Percentiles rank a stretch among this genome's conserved stretches.
Conservation (phyloP, 495 filamentous ascomycete genomes). For the Talaromyces stipitatus region DNA sequence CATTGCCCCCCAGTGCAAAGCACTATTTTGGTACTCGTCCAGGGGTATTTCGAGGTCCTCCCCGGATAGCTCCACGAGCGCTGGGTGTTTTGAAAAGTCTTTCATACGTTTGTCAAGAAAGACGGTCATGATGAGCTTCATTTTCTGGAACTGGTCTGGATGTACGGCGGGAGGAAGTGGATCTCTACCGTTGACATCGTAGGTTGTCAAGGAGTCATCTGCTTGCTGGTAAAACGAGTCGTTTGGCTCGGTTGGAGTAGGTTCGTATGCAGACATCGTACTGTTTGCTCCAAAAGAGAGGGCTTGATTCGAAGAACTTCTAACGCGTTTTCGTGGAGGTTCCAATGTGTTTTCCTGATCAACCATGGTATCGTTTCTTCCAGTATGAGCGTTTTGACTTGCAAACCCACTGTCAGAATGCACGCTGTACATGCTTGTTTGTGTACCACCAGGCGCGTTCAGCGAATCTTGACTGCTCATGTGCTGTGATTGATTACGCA, state of each 20-base stretch:
- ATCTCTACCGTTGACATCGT: constrained; percentile 52
- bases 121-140: constrained; percentile 73
- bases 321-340: constrained; percentile 77
- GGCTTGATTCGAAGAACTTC: constrained; percentile 44
- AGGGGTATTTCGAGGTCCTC: constrained; percentile 85
- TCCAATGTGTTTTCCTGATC: constrained; percentile 55
- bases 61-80: constrained; percentile 61
- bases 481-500: constrained; percentile 52
- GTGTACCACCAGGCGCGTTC: constrained; percentile 45
- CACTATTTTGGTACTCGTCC: constrained; percentile 77
- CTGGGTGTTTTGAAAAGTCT: constrained; percentile 58
- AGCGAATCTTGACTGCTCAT: constrained; percentile 56
- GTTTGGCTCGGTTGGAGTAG: constrained; percentile 80
- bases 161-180: constrained; percentile 62
- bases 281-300: constrained; percentile 31
- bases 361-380: constrained; percentile 29
- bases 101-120: constrained; percentile 65
- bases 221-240: constrained; percentile 72
- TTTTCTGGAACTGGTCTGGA: constrained; percentile 63
- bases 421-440: constrained; percentile 60
- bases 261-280: constrained; percentile 34
- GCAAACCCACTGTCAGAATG: constrained; percentile 57
- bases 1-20: constrained; percentile 95
- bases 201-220: constrained; percentile 41
- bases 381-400: constrained; percentile 33